Evolutionary conservation across 2,329 filamentous ascomycete genomes (phyloP).

Genomic region (Akanthomyces lecanii): DNA sequence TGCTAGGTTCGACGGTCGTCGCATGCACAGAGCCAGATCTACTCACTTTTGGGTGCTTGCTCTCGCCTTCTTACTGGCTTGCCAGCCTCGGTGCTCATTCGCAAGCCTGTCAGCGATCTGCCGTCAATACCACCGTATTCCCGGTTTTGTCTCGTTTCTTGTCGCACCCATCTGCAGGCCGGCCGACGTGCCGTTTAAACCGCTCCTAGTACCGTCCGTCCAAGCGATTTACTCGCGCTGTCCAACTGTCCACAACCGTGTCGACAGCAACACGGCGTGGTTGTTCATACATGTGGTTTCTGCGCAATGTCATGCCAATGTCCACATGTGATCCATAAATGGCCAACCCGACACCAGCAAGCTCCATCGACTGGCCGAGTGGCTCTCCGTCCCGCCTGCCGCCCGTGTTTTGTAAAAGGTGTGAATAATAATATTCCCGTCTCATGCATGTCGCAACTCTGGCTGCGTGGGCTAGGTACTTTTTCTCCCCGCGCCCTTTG

Average conservation of each 20-base stretch:
- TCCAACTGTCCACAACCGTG: no score
- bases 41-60: background rate
- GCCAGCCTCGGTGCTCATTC: background rate
- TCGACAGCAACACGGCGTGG: no score
- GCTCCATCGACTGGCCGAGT: background rate
- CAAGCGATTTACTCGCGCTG: no score
- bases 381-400: background rate
- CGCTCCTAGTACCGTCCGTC: background rate
- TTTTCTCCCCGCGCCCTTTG: background rate
- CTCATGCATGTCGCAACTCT: background rate
- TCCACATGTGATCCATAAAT: constrained; percentile 3
- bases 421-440: background rate
- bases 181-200: background rate
- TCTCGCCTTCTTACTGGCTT: background rate
- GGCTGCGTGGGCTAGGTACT: background rate
- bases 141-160: constrained; percentile 2
- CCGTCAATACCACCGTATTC: constrained; percentile 4
- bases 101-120: constrained; percentile 1
- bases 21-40: background rate
- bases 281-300: no score
- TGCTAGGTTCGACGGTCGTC: background rate
- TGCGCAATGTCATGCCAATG: no score
- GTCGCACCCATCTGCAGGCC: background rate
- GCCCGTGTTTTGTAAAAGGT: background rate
- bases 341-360: background rate